Conservation (phyloP, 2,329 filamentous ascomycete species). For the Fusarium fracticaudum region DNA sequence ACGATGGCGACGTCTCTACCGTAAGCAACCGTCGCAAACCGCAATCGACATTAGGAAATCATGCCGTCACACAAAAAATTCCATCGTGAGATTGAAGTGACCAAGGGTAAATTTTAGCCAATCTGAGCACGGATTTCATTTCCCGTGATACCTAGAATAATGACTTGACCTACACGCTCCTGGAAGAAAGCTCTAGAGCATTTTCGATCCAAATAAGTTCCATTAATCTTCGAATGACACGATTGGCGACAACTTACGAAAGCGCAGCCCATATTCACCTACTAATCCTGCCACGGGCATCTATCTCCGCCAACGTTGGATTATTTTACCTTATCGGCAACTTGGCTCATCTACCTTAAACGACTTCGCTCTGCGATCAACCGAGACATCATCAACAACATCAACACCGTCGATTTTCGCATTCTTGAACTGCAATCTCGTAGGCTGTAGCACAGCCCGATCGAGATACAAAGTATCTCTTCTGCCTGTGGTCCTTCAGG, state of each 20-base stretch:
- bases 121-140: constrained; percentile 22
- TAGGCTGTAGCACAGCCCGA: not conserved
- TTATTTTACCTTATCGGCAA: constrained; percentile 20
- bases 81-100: constrained; percentile 1
- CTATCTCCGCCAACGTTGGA: constrained; percentile 26
- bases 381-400: not conserved
- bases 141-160: constrained; percentile 16
- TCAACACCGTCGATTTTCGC: not conserved
- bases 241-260: not conserved
- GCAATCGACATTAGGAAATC: constrained; percentile 3
- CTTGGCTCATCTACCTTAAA: constrained; percentile 14
- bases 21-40: constrained; percentile 37
- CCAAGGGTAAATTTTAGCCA: constrained; percentile 15
- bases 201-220: not conserved
- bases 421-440: not conserved
- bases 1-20: constrained; percentile 3
- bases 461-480: constrained; percentile 34
- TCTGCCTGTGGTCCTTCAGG: constrained; percentile 23
- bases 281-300: constrained; percentile 22
- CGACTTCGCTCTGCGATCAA: constrained; percentile 51
- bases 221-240: not conserved
- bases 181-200: not conserved
- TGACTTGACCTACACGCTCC: not conserved
- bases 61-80: constrained; percentile 19
- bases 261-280: not conserved